Conservation (phyloP, 805 yeast genomes). For the Kuraishia floccosa region DNA sequence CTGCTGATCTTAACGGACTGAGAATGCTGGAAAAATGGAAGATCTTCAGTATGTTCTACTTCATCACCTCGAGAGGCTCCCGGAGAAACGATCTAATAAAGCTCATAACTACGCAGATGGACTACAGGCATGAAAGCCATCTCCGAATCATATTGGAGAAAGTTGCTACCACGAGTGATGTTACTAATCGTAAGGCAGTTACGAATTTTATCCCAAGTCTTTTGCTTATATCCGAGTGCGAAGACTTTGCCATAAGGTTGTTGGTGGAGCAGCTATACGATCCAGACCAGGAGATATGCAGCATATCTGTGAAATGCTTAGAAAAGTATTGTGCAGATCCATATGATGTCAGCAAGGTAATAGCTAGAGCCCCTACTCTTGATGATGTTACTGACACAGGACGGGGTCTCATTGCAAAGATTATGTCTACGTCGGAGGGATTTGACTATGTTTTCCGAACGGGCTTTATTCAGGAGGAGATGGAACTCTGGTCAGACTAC, state of each 20-base stretch:
- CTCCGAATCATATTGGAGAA: conserved; percentile 56
- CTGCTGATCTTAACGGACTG: conserved; percentile 50
- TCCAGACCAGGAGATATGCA: conserved; percentile 40
- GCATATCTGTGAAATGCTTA: conserved; percentile 41
- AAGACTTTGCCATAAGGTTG: conserved; percentile 37
- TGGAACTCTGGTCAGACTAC: conserved; percentile 52
- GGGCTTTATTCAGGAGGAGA: conserved; percentile 53
- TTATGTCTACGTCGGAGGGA: conserved; percentile 59
- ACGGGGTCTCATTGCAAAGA: conserved; percentile 39
- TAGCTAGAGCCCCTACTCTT: conserved; percentile 44
- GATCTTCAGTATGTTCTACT: conserved; percentile 69
- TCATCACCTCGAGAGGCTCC: conserved; percentile 45
- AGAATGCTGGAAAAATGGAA: conserved; percentile 72
- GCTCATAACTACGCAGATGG: conserved; percentile 49
- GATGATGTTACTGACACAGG: conserved; percentile 21
- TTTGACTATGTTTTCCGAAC: conserved; percentile 49
- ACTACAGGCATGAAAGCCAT: conserved; percentile 50
- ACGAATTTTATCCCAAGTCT: conserved; percentile 39
- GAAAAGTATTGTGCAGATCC: conserved; percentile 37
- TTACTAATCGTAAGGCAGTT: conserved; percentile 41
- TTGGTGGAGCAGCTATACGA: conserved; percentile 67
- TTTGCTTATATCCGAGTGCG: conserved; percentile 17
- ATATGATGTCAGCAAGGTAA: conserved; percentile 36
- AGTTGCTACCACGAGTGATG: conserved; percentile 45
- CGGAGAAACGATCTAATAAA: conserved; percentile 46